A percentile compares a stretch with the other conserved stretches of the same genome.
phyloP scores from a whole-genome alignment of 2,329 filamentous ascomycete genomes.

The Fusarium nodosum region DNA sequence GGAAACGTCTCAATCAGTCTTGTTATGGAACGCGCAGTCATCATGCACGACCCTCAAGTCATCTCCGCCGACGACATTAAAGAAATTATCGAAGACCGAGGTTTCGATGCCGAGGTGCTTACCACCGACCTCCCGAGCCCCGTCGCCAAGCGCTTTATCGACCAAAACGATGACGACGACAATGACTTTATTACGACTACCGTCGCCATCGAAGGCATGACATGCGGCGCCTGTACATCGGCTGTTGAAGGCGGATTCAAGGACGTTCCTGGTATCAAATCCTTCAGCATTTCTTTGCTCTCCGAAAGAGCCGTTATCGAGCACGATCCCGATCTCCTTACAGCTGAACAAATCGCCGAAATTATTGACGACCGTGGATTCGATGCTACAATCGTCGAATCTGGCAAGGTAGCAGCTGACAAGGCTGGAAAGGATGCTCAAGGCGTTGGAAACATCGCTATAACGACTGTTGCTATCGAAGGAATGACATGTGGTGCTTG shows the following conservation, averaged over 20 bases:
- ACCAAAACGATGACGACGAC: constrained; percentile 57
- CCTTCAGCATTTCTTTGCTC: constrained; percentile 85
- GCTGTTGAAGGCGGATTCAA: constrained; percentile 86
- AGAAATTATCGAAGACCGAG: constrained; percentile 90
- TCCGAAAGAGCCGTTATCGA: constrained; percentile 89
- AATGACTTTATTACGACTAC: constrained; percentile 74
- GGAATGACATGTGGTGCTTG: constrained; percentile 99
- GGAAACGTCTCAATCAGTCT: constrained; percentile 91
- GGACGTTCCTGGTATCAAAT: constrained; percentile 77
- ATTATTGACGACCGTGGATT: constrained; percentile 82
- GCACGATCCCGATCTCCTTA: constrained; percentile 73
- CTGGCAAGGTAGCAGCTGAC: constrained; percentile 62
- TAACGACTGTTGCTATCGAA: constrained; percentile 89
- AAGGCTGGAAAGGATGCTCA: constrained; percentile 45
- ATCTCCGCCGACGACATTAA: constrained; percentile 81
- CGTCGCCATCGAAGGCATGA: constrained; percentile 87
- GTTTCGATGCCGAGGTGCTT: constrained; percentile 92
- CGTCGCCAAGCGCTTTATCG: constrained; percentile 56
- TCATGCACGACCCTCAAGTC: constrained; percentile 84
- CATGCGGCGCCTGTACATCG: constrained; percentile 89
- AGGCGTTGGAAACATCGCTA: constrained; percentile 64
- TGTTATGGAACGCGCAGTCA: constrained; percentile 94
- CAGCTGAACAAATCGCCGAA: constrained; percentile 67
- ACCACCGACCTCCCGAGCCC: constrained; percentile 79
- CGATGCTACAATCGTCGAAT: constrained; percentile 82